A percentile compares a stretch with the other conserved stretches of the same genome.
Evolutionary conservation across 2,329 filamentous ascomycete genomes (phyloP).

Genomic region (Fusarium illudens): DNA sequence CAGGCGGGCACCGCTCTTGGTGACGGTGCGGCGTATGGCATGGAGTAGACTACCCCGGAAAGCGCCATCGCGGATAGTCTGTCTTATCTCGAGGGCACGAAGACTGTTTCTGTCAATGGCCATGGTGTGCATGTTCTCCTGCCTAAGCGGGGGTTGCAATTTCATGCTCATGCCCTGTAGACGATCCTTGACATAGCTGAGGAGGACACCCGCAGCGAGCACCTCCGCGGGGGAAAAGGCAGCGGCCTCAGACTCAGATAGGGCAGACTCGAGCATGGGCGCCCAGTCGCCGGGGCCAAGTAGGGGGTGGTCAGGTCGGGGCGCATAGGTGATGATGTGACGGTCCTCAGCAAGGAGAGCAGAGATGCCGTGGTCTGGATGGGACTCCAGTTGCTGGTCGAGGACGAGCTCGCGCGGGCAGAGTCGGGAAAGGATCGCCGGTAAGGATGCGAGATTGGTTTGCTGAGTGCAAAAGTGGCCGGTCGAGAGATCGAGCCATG

Average conservation of each 20-base stretch:
- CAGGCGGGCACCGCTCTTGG: constrained; percentile 87
- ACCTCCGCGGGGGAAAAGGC: constrained; percentile 75
- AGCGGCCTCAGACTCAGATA: constrained; percentile 61
- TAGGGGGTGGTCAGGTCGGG: constrained; percentile 59
- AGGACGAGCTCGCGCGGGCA: constrained; percentile 86
- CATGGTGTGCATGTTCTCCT: constrained; percentile 81
- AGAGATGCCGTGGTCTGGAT: constrained; percentile 69
- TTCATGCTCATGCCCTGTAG: constrained; percentile 81
- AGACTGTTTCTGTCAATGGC: constrained; percentile 91
- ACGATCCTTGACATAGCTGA: constrained; percentile 84
- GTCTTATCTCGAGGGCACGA: constrained; percentile 86
- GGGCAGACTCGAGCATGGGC: constrained; percentile 77
- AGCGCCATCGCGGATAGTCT: constrained; percentile 81
- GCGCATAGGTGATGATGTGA: constrained; percentile 78
- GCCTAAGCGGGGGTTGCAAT: constrained; percentile 81
- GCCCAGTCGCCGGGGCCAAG: constrained; percentile 71
- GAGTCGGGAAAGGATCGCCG: constrained; percentile 85
- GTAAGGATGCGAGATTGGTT: constrained; percentile 73
- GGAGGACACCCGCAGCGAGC: constrained; percentile 78
- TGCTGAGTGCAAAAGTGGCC: constrained; percentile 91
- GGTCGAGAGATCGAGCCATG: constrained; percentile 95
- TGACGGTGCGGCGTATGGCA: constrained; percentile 87
- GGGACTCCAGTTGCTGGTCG: constrained; percentile 67
- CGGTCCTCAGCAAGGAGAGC: constrained; percentile 77
- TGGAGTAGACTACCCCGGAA: constrained; percentile 88